Conservation (phyloP, 208 protist species). For the Strigomonas culicis region DNA sequence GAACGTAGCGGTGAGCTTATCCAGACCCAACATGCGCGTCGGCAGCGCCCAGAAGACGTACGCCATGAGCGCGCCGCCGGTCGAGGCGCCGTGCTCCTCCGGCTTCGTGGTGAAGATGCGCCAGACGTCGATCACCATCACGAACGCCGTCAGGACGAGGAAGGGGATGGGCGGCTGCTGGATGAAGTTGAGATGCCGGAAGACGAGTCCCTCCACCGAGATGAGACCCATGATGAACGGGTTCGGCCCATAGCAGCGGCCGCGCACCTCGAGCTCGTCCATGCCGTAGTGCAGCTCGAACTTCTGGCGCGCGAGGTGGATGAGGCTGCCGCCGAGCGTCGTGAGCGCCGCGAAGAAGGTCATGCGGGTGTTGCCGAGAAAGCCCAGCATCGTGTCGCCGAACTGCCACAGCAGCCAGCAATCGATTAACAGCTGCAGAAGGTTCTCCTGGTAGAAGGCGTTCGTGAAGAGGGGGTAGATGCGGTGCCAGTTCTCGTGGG, state of each 20-base stretch:
- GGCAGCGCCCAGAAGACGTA: conserved; percentile 87
- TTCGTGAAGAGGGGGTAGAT: conserved; percentile 88
- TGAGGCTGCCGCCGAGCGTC: conserved; percentile 64
- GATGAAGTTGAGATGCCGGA: conserved; percentile 89
- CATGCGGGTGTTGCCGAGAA: conserved; percentile 80
- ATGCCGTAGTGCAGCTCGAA: conserved; percentile 83
- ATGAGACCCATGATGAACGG: conserved; percentile 87
- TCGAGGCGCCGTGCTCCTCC: conserved; percentile 81
- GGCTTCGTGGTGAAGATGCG: conserved; percentile 80
- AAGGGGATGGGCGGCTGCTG: conserved; percentile 89
- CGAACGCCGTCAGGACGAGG: conserved; percentile 82
- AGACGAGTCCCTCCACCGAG: conserved; percentile 81
- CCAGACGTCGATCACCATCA: conserved; percentile 90
- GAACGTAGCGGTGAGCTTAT: conserved; percentile 80
- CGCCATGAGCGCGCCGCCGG: conserved; percentile 82
- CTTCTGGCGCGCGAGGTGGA: conserved; percentile 79
- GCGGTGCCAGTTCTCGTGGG: conserved; percentile 68
- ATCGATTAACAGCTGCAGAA: conserved; percentile 87
- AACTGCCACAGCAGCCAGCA: conserved; percentile 84
- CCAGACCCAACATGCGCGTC: conserved; percentile 76
- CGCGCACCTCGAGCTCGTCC: conserved; percentile 82
- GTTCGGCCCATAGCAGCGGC: conserved; percentile 84
- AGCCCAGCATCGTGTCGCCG: conserved; percentile 81
- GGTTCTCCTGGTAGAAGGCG: conserved; percentile 83
- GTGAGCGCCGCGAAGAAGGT: conserved; percentile 69